phyloP scores from a whole-genome alignment of 2,329 filamentous ascomycete genomes.

The Trichoderma atrobrunneum region DNA sequence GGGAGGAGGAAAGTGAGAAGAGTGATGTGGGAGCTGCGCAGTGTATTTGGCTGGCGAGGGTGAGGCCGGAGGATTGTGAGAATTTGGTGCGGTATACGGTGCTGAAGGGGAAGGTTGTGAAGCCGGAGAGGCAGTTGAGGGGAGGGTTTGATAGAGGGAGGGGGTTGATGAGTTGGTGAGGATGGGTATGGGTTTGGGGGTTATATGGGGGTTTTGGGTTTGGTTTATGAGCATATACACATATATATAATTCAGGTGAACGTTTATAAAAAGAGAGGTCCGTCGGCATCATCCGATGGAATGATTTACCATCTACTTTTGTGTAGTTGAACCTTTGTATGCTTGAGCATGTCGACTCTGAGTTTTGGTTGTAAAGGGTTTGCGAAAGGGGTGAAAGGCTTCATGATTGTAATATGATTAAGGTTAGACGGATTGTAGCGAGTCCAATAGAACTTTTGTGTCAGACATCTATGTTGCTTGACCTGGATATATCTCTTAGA shows the following conservation, averaged over 20 bases:
- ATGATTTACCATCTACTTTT: not conserved
- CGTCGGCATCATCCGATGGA: not conserved
- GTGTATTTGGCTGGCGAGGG: conserved; percentile 88
- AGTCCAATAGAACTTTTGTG: not conserved
- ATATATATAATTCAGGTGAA: not conserved
- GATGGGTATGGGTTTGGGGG: not conserved
- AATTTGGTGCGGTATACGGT: conserved; percentile 87
- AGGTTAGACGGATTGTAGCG: not conserved
- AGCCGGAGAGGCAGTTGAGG: conserved; percentile 78
- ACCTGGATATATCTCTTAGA: not conserved
- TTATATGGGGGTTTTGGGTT: not conserved
- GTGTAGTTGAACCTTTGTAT: not conserved
- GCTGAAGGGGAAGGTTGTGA: conserved; percentile 89
- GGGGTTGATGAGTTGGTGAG: conserved; percentile 82
- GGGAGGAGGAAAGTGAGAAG: conserved; percentile 19
- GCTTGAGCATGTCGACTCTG: not conserved
- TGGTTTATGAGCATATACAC: not conserved
- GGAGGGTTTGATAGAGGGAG: conserved; percentile 85
- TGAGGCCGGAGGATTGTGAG: conserved; percentile 86
- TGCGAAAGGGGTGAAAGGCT: not conserved
- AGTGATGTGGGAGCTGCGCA: conserved; percentile 64
- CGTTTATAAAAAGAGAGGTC: not conserved
- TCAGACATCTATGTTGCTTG: not conserved
- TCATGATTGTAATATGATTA: not conserved
- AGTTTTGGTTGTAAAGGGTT: not conserved